Evolutionary conservation across 192 early-diverging fungal species (phyloP).

Genomic region (Dissophora globulifera): DNA sequence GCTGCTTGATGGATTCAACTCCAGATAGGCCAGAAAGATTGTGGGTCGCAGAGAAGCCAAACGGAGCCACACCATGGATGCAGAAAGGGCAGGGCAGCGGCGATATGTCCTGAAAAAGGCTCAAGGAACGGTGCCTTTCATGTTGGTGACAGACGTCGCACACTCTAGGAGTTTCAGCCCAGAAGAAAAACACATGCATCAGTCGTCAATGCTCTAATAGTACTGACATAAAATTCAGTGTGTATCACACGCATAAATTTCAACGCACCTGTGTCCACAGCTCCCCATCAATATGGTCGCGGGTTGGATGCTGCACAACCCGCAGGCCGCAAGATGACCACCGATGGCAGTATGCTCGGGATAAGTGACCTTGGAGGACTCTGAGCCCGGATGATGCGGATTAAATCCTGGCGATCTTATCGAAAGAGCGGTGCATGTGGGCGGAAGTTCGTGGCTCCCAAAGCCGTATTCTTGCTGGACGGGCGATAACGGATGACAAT

Average conservation of each 20-base stretch:
- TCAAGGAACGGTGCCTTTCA: conserved; percentile 29
- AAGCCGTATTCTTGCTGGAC: too few relatives aligned
- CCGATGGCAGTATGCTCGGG: too few relatives aligned
- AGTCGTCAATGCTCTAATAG: too few relatives aligned
- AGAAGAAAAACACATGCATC: too few relatives aligned
- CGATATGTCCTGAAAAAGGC: conserved; percentile 18
- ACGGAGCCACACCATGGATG: conserved; percentile 12
- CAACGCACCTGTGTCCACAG: conserved; percentile 43
- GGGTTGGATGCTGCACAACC: conserved; percentile 25
- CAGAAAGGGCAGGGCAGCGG: conserved; percentile 36
- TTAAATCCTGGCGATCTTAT: too few relatives aligned
- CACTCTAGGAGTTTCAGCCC: conserved; percentile 10
- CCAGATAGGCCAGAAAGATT: background rate
- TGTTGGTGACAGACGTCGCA: conserved; percentile 40
- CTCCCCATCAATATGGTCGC: conserved; percentile 11
- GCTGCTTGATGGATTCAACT: conserved; percentile 5
- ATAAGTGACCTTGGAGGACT: too few relatives aligned
- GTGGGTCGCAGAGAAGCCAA: background rate
- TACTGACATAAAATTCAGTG: background rate
- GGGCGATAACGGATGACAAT: too few relatives aligned
- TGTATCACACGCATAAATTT: background rate
- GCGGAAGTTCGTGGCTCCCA: too few relatives aligned
- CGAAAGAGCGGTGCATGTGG: too few relatives aligned
- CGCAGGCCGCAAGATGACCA: conserved; percentile 9
- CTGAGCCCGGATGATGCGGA: too few relatives aligned